These are phyloP conservation scores for Claviceps humidiphila DNA, from an alignment of 2,329 filamentous ascomycete species.

Conservation along the genomic window DNA sequence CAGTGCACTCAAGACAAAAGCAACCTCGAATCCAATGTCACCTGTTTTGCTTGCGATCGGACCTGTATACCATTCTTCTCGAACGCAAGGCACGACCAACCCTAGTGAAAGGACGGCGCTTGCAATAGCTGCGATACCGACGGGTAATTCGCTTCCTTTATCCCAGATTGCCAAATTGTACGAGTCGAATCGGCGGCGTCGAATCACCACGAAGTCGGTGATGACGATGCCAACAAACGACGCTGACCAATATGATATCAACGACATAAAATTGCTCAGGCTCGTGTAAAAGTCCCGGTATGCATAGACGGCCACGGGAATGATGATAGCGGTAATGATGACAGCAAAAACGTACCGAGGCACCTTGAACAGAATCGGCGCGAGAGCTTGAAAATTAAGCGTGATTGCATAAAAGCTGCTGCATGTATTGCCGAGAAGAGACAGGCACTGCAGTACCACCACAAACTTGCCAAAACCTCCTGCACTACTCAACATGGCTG, in stretches of 20 bases:
- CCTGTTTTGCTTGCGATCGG: conserved; percentile 47
- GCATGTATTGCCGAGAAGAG: conserved; percentile 44
- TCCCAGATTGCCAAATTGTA: conserved; percentile 37
- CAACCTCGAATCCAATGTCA: conserved; percentile 54
- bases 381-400: conserved; percentile 50
- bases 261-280: conserved; percentile 41
- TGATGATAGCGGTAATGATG: conserved; percentile 43
- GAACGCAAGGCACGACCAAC: conserved; percentile 46
- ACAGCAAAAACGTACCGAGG: conserved; percentile 46
- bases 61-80: conserved; percentile 46
- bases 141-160: conserved; percentile 28
- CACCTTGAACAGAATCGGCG: conserved; percentile 40
- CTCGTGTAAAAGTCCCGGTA: conserved; percentile 43
- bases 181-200: conserved; percentile 26
- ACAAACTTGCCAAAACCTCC: conserved; percentile 51
- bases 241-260: conserved; percentile 47
- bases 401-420: conserved; percentile 49
- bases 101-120: conserved; percentile 33
- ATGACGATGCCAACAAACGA: conserved; percentile 38
- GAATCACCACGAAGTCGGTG: conserved; percentile 35
- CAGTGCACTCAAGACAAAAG: conserved; percentile 36
- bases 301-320: conserved; percentile 43
- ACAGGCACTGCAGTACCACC: conserved; percentile 43
- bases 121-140: conserved; percentile 32
- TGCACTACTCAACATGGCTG: conserved; percentile 42